These are phyloP conservation scores for Stephanodiscus minutulus DNA, from an alignment of 108 stramenopile species.

Conservation along the genomic window DNA sequence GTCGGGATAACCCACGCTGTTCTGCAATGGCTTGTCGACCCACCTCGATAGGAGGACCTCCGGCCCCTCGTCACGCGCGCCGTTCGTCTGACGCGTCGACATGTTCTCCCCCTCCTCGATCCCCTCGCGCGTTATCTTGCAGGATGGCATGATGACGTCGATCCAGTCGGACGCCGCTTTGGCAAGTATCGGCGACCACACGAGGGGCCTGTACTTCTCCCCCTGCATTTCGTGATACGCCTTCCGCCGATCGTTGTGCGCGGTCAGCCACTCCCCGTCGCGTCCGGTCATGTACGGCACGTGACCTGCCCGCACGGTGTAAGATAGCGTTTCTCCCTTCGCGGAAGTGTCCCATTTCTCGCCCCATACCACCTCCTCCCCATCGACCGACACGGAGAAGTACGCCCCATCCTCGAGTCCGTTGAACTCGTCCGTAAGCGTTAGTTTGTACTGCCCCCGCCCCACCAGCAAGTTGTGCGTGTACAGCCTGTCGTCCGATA, in stretches of 20 bases:
- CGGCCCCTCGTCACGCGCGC: slow-evolving; percentile 13
- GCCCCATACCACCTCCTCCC: slow-evolving; percentile 26
- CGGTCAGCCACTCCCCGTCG: slow-evolving; percentile 23
- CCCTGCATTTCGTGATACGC: slow-evolving; percentile 18
- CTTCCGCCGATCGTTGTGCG: slow-evolving; percentile 34
- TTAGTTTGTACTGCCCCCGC: slow-evolving; percentile 2
- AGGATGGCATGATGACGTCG: slow-evolving; percentile 6
- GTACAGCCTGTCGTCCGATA: background rate
- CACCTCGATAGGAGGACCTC: slow-evolving; percentile 26
- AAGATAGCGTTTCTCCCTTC: no score
- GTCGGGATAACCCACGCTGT: slow-evolving; percentile 21
- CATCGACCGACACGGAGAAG: slow-evolving; percentile 22
- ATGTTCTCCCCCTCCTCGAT: slow-evolving; percentile 35
- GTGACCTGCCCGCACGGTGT: slow-evolving; percentile 17
- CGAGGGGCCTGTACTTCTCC: slow-evolving; percentile 16
- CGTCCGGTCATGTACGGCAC: slow-evolving; percentile 8
- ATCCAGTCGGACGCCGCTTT: slow-evolving; percentile 15
- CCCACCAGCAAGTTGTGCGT: background rate
- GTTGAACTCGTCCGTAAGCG: slow-evolving; percentile 1
- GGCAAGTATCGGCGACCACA: slow-evolving; percentile 22
- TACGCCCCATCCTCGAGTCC: slow-evolving; percentile 18
- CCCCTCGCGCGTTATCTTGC: slow-evolving; percentile 13
- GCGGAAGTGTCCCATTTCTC: background rate
- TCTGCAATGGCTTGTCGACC: slow-evolving; percentile 15
- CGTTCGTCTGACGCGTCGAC: slow-evolving; percentile 11